Evolutionary conservation across 345 rosid genomes (phyloP).

Genomic region (Hibiscus syriacus): DNA sequence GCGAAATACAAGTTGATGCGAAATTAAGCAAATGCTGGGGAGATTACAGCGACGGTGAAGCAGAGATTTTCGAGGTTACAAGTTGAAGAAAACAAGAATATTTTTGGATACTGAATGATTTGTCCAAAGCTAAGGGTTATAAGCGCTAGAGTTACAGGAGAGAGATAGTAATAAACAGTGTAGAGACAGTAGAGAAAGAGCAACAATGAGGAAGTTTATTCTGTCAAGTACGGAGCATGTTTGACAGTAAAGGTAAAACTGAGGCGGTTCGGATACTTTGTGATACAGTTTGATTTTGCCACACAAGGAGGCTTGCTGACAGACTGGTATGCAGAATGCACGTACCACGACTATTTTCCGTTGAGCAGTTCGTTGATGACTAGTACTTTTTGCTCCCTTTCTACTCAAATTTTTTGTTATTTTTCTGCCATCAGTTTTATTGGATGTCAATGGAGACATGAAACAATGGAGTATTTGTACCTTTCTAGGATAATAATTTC

Average conservation of each 20-base stretch:
- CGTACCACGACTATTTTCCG: constrained; percentile 5
- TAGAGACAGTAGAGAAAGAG: neutral
- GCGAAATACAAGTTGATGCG: constrained; percentile 25
- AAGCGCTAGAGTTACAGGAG: no score
- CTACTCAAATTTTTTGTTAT: neutral
- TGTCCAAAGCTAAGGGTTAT: no score
- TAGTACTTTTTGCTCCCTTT: neutral
- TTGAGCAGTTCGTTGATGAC: constrained; percentile 7
- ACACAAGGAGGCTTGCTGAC: neutral
- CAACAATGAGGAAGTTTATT: constrained; percentile 2
- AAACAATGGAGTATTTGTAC: neutral
- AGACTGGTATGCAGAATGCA: constrained; percentile 10
- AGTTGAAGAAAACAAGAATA: constrained; percentile 29
- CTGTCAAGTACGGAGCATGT: neutral
- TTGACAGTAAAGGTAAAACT: neutral
- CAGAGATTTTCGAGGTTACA: constrained; percentile 55
- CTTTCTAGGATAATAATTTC: neutral
- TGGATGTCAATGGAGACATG: constrained; percentile 3
- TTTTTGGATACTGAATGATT: neutral
- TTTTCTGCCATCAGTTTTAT: neutral
- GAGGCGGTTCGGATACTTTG: neutral
- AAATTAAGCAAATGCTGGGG: constrained; percentile 66
- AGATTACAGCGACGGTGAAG: constrained; percentile 71
- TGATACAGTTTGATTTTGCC: constrained; percentile 12
- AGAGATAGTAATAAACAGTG: neutral